Base-by-base conservation (phyloP, 192 early-diverging fungal species). In the Chytriomyces sp. region DNA sequence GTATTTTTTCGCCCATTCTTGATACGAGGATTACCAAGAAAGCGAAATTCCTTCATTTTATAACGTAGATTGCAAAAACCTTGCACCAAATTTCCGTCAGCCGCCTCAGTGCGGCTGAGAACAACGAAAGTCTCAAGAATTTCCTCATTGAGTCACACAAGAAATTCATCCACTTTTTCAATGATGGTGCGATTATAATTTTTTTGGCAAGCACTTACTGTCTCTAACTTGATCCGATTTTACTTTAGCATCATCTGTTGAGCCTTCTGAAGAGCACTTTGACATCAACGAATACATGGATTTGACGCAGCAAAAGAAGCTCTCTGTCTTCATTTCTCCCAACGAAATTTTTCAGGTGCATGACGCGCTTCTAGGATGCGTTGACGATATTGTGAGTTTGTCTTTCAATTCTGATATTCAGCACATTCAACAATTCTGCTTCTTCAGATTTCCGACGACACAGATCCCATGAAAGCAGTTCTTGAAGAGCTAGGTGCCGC, bases 1-100 rank as follows among this genome's bases (percentile, higher is more conserved):
- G 86, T 74, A 6, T 34, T 26, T 41, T 4, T 36, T 14, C 40
- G 14, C 22, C 14, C 14, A 37, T 61, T 6, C 57, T 56, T 38
- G 44, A 41, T 5, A 63, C 6, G 68, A 68, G 76, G 6, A 59
- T 19, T 25, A 68, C 22, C 34, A 19, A 63, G 34, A 32, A 49
- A 49, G 53, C 40, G 78, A 89, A 19, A 32, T 2, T 57, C 10
- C 6, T n/a, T n/a, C n/a, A n/a, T n/a, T n/a, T n/a, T n/a, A n/a
- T 71, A 10, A 36, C 38, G 2, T 12, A 63, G 73, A 37, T 96
- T 44, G 91, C 93, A 44, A 98, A 96, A 82, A 94, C 93, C 86
- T 84, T 98, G 1, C 94, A 98, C 73, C 91, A 96, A 73, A 94
- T 99, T 41, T 93, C 93, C n/a, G 93, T 93, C 22, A 92, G 92